Percentiles rank a stretch among this genome's conserved stretches.
phyloP scores from a whole-genome alignment of 2,329 filamentous ascomycete species.

The Calonectria hongkongensis region DNA sequence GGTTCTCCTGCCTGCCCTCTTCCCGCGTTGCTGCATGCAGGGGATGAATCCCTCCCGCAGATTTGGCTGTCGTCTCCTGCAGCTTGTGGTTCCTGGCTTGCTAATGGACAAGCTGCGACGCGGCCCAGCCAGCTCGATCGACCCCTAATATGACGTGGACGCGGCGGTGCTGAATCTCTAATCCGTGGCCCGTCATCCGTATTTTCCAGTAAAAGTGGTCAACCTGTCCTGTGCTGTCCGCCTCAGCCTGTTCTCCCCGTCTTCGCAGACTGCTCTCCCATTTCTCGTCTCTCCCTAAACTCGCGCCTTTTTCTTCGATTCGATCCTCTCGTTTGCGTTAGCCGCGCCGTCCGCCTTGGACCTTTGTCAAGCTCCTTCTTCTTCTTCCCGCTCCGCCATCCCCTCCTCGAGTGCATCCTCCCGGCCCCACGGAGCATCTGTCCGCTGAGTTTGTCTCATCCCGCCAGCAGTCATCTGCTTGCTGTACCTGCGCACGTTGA shows the following conservation, averaged over 20 bases:
- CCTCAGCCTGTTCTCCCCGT: slow-evolving; percentile 30
- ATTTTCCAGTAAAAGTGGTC: slow-evolving; percentile 27
- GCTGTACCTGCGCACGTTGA: slow-evolving; percentile 23
- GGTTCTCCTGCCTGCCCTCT: neutral
- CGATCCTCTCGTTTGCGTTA: slow-evolving; percentile 45
- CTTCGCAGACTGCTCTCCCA: slow-evolving; percentile 1
- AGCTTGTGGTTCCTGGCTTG: slow-evolving; percentile 2
- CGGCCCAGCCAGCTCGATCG: slow-evolving; percentile 30
- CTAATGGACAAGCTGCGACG: slow-evolving; percentile 29
- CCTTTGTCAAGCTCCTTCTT: slow-evolving; percentile 43
- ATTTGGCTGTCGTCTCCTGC: neutral
- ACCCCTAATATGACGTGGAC: slow-evolving; percentile 38
- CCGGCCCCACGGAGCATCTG: slow-evolving; percentile 38
- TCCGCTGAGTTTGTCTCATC: slow-evolving; percentile 38
- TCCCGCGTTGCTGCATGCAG: slow-evolving; percentile 12
- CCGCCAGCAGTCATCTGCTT: slow-evolving; percentile 40
- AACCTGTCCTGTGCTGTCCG: slow-evolving; percentile 34
- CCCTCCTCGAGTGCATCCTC: slow-evolving; percentile 36
- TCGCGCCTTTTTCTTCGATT: slow-evolving; percentile 47
- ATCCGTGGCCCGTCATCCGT: slow-evolving; percentile 35
- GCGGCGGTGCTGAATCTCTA: slow-evolving; percentile 38
- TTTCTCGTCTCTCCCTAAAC: slow-evolving; percentile 30
- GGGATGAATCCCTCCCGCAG: slow-evolving; percentile 3
- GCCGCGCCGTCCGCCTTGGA: slow-evolving; percentile 39
- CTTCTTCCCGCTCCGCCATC: slow-evolving; percentile 36